A percentile compares a stretch with the other conserved stretches of the same genome.
Conservation (phyloP, 1,284 basidiomycete genomes). For the Ceratobasidium sp. region DNA sequence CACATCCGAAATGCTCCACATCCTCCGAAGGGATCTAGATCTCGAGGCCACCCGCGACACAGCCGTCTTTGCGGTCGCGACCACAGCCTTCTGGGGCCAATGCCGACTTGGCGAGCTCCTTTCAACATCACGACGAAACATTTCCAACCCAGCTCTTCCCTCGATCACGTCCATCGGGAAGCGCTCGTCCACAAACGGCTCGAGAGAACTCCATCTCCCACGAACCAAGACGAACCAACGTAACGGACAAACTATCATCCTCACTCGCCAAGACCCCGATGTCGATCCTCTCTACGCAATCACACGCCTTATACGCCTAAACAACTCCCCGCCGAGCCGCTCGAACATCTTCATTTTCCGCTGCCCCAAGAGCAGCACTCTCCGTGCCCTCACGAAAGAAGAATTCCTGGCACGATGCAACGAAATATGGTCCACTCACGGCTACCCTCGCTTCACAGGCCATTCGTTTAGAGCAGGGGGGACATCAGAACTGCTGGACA, state of each 20-base stretch:
- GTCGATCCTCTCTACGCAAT: constrained; percentile 8
- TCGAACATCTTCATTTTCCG: constrained; percentile 3
- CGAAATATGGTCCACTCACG: constrained; percentile 44
- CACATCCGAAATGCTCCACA: background rate
- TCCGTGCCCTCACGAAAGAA: background rate
- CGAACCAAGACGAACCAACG: constrained; percentile 12
- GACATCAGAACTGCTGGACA: constrained; percentile 48
- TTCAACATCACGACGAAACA: background rate
- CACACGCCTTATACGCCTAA: background rate
- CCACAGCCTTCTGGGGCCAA: constrained; percentile 29
- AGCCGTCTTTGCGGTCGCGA: constrained; percentile 14
- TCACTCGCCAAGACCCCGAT: constrained; percentile 5
- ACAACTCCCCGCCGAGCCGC: background rate
- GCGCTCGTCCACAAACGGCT: background rate
- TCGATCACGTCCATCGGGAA: background rate
- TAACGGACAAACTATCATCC: background rate
- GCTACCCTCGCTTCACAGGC: constrained; percentile 49
- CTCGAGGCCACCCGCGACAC: constrained; percentile 9
- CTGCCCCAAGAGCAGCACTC: background rate
- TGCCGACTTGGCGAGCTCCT: constrained; percentile 30
- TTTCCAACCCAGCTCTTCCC: background rate
- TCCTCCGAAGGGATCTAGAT: background rate
- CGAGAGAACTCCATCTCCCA: constrained; percentile 11
- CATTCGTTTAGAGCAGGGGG: constrained; percentile 53
- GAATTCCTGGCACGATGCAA: constrained; percentile 28